Evolutionary conservation across 2,329 filamentous ascomycete genomes (phyloP).

Genomic region (Xylaria sp.): DNA sequence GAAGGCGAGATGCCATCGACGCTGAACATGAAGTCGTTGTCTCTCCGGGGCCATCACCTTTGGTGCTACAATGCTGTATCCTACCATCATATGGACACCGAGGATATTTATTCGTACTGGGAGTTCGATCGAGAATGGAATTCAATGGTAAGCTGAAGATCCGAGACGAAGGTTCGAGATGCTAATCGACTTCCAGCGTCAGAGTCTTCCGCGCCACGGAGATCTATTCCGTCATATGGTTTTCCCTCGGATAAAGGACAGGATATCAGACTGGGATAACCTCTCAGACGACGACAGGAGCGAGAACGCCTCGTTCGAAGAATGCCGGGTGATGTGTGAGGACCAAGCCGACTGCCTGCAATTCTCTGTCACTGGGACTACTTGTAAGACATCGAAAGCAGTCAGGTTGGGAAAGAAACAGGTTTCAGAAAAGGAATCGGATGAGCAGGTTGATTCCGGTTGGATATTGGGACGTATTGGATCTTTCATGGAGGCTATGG

Average conservation of each 20-base stretch:
- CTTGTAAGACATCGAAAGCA: constrained; percentile 19
- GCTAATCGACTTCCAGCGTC: constrained; percentile 5
- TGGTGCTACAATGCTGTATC: constrained; percentile 32
- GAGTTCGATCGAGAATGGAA: constrained; percentile 28
- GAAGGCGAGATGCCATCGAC: constrained; percentile 28
- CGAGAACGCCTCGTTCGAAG: constrained; percentile 22
- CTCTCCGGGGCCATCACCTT: neutral
- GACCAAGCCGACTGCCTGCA: constrained; percentile 22
- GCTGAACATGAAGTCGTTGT: constrained; percentile 17
- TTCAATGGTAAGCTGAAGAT: constrained; percentile 11
- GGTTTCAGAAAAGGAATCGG: neutral
- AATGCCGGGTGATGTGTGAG: constrained; percentile 26
- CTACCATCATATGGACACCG: constrained; percentile 32
- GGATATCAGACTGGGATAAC: constrained; percentile 29
- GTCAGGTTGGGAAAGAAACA: constrained; percentile 21
- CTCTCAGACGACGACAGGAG: constrained; percentile 14
- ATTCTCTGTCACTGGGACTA: constrained; percentile 21
- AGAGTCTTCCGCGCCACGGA: constrained; percentile 24
- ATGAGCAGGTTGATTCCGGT: constrained; percentile 16
- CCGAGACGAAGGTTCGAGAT: neutral
- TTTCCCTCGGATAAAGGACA: constrained; percentile 16
- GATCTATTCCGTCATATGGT: constrained; percentile 31
- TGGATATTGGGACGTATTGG: constrained; percentile 27
- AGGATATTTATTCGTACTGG: constrained; percentile 31
- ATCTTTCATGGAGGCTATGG: constrained; percentile 14